Conservation (phyloP, 805 yeast species). For the Millerozyma acaciae region DNA sequence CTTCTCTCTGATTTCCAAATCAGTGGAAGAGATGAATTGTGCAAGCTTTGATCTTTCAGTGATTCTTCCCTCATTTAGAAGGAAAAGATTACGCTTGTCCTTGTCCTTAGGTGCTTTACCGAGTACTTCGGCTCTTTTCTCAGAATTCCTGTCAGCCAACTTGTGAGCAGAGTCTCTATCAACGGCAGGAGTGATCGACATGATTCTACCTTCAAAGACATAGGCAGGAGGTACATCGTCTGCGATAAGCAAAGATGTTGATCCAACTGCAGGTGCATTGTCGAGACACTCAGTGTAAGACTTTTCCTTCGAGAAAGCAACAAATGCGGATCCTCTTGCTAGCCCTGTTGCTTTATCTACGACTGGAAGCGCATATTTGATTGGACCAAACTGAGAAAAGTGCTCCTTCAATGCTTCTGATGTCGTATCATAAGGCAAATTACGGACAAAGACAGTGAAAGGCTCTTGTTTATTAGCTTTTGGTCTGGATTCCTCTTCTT, state of each 20-base stretch:
- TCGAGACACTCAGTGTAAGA: conserved; percentile 65
- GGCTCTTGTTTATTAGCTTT: conserved; percentile 61
- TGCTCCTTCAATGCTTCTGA: conserved; percentile 73
- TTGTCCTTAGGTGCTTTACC: conserved; percentile 79
- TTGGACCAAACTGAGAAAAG: conserved; percentile 78
- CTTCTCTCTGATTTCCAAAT: conserved; percentile 82
- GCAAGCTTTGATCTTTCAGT: conserved; percentile 78
- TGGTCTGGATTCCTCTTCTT: conserved; percentile 26
- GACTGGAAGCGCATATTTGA: conserved; percentile 91
- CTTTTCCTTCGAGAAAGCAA: conserved; percentile 66
- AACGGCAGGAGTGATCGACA: conserved; percentile 80
- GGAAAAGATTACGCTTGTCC: conserved; percentile 80
- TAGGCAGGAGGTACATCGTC: conserved; percentile 89
- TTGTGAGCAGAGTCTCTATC: conserved; percentile 77
- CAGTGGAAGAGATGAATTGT: conserved; percentile 59
- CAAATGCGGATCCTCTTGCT: conserved; percentile 94
- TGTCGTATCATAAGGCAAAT: conserved; percentile 92
- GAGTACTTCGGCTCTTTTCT: conserved; percentile 64
- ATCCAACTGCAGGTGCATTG: conserved; percentile 69
- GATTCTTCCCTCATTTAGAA: conserved; percentile 92
- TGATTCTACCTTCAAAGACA: conserved; percentile 87
- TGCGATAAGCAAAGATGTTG: conserved; percentile 70
- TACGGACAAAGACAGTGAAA: conserved; percentile 80
- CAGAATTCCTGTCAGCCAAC: conserved; percentile 69
- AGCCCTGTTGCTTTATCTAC: conserved; percentile 79